A percentile compares a stretch with the other conserved stretches of the same genome.
These are phyloP conservation scores for Grosmannia huntii DNA, from an alignment of 2,329 filamentous ascomycete genomes.

Conservation along the genomic window DNA sequence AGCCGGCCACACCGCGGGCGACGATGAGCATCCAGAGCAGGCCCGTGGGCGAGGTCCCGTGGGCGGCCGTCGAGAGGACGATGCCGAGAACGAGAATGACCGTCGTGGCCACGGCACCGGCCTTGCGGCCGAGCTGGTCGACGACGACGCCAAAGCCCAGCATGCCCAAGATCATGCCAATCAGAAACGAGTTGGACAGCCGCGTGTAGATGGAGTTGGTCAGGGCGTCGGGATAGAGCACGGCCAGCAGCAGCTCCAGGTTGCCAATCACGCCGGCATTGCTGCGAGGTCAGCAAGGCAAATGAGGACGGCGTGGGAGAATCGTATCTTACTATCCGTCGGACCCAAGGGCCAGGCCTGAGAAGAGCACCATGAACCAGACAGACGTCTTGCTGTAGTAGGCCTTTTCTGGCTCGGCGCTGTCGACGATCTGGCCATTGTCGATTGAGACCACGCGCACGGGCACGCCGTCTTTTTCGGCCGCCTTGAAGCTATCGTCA, in stretches of 20 bases:
- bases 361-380: slow-evolving; percentile 31
- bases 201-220: slow-evolving; percentile 32
- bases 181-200: slow-evolving; percentile 40
- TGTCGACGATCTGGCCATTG: not conserved
- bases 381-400: slow-evolving; percentile 26
- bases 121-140: slow-evolving; percentile 36
- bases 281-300: slow-evolving; percentile 12
- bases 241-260: slow-evolving; percentile 25
- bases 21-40: slow-evolving; percentile 39
- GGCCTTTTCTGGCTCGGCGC: slow-evolving; percentile 3
- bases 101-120: slow-evolving; percentile 33
- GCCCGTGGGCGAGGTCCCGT: slow-evolving; percentile 23
- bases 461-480: not conserved
- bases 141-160: slow-evolving; percentile 36
- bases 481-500: too few relatives aligned
- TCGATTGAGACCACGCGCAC: not conserved
- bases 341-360: slow-evolving; percentile 31
- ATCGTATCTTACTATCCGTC: slow-evolving; percentile 25
- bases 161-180: slow-evolving; percentile 45
- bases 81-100: slow-evolving; percentile 29
- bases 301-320: not conserved
- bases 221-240: slow-evolving; percentile 28
- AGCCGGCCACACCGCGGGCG: slow-evolving; percentile 25
- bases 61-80: slow-evolving; percentile 30
- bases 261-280: slow-evolving; percentile 33